These are phyloP conservation scores for Eutrema salsugineum DNA, from an alignment of 441 rosid species.

Conservation along the genomic window DNA sequence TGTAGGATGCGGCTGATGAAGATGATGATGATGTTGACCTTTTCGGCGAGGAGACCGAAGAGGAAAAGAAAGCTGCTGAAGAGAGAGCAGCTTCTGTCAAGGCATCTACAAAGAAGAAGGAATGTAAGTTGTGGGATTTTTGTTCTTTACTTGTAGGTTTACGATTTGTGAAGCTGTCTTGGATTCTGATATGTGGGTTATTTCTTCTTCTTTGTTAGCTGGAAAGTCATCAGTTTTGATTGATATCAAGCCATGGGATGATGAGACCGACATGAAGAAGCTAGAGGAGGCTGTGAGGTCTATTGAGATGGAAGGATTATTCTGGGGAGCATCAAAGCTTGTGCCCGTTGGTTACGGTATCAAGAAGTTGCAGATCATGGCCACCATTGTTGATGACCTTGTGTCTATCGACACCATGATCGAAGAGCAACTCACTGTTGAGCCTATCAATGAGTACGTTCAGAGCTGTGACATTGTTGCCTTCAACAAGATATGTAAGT, in stretches of 20 bases:
- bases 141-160: too few relatives aligned
- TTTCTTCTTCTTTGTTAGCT: conserved; percentile 34
- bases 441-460: conserved; percentile 69
- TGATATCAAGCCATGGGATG: conserved; percentile 96
- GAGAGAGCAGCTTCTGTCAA: too few relatives aligned
- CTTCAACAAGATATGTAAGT: conserved; percentile 86
- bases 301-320: conserved; percentile 67
- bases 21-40: too few relatives aligned
- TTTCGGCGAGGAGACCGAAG: too few relatives aligned
- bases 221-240: conserved; percentile 88
- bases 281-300: conserved; percentile 86
- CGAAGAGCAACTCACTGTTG: conserved; percentile 62
- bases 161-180: too few relatives aligned
- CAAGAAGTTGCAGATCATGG: conserved; percentile 85
- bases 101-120: background rate
- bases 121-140: background rate
- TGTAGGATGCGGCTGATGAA: too few relatives aligned
- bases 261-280: conserved; percentile 94
- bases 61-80: too few relatives aligned
- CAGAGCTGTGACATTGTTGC: conserved; percentile 96
- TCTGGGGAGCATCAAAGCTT: conserved; percentile 96
- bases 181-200: too few relatives aligned
- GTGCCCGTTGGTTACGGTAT: conserved; percentile 86
- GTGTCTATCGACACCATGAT: conserved; percentile 75
- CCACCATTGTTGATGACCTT: conserved; percentile 84